Evolutionary conservation across 192 early-diverging fungal species (phyloP).

Genomic region (Rhizoclosmatium globosum): DNA sequence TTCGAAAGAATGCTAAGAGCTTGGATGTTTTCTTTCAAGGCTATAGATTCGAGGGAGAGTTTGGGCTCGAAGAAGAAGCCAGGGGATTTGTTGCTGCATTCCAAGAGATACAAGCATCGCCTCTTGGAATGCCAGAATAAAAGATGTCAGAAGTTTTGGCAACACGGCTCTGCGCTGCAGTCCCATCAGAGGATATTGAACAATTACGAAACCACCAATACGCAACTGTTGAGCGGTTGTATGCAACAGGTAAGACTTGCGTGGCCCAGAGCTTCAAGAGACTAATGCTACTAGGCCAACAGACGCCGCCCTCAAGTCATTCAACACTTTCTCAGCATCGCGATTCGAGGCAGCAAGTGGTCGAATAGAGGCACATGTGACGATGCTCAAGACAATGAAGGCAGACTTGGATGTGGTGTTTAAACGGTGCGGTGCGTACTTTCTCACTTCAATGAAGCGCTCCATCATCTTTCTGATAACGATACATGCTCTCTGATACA

Average conservation of each 20-base stretch:
- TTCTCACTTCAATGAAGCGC: not conserved
- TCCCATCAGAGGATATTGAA: not conserved
- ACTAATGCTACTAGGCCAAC: not conserved
- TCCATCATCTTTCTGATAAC: not conserved
- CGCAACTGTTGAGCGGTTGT: not conserved
- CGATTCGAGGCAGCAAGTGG: constrained; percentile 60
- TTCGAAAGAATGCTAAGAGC: not conserved
- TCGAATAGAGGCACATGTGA: constrained; percentile 63
- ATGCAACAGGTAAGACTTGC: not conserved
- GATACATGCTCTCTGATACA: not conserved
- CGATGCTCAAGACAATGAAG: constrained; percentile 63
- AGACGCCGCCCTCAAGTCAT: constrained; percentile 41
- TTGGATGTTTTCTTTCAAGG: not conserved
- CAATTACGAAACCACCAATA: not conserved
- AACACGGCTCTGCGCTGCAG: not conserved
- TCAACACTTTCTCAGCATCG: constrained; percentile 65
- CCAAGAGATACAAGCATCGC: not conserved
- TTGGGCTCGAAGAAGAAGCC: not conserved
- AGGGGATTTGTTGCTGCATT: not conserved
- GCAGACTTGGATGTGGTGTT: constrained; percentile 66
- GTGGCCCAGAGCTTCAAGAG: too few species aligned
- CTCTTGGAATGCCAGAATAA: too few species aligned
- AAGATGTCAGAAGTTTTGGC: not conserved
- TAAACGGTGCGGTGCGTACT: constrained; percentile 56
- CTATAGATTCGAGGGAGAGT: not conserved